phyloP scores from a whole-genome alignment of 495 filamentous ascomycete species.

The Darksidea phi region DNA sequence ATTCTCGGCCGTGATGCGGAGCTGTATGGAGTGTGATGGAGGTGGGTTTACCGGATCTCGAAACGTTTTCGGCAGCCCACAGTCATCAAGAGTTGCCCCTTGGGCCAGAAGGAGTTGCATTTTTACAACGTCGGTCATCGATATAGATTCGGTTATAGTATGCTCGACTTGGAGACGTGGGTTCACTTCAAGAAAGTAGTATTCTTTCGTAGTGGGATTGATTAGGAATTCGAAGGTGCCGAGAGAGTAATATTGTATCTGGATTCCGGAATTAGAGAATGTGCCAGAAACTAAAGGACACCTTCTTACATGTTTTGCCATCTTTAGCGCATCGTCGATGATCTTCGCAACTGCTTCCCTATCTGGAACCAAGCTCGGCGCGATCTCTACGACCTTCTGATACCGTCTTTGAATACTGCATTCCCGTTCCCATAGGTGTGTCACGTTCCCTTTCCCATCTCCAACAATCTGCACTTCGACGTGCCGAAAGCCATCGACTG shows the following conservation, averaged over 20 bases:
- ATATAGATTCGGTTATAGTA: conserved; percentile 52
- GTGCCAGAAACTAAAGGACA: neutral
- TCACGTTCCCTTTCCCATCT: conserved; percentile 41
- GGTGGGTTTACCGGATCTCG: conserved; percentile 41
- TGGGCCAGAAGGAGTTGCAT: conserved; percentile 56
- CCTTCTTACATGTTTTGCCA: conserved; percentile 39
- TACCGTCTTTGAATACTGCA: conserved; percentile 46
- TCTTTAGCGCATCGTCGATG: conserved; percentile 41
- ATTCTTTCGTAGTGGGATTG: conserved; percentile 38
- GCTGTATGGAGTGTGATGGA: conserved; percentile 52
- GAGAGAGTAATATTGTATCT: conserved; percentile 43
- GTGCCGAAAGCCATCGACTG: conserved; percentile 46
- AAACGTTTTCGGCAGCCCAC: conserved; percentile 43
- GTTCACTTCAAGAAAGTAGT: conserved; percentile 46
- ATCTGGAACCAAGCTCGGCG: conserved; percentile 48
- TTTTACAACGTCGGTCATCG: conserved; percentile 44
- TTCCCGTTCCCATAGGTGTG: conserved; percentile 46
- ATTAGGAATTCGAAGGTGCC: conserved; percentile 48
- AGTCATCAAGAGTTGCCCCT: conserved; percentile 47
- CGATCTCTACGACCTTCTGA: conserved; percentile 47
- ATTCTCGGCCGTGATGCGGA: conserved; percentile 60
- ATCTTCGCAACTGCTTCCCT: conserved; percentile 43
- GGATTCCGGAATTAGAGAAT: neutral
- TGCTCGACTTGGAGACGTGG: conserved; percentile 52
- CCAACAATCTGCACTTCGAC: conserved; percentile 46